Percentiles rank a stretch among this genome's conserved stretches.
phyloP scores from a whole-genome alignment of 176 grass and related monocot genomes.

The Rhipidocladum racemiflorum region DNA sequence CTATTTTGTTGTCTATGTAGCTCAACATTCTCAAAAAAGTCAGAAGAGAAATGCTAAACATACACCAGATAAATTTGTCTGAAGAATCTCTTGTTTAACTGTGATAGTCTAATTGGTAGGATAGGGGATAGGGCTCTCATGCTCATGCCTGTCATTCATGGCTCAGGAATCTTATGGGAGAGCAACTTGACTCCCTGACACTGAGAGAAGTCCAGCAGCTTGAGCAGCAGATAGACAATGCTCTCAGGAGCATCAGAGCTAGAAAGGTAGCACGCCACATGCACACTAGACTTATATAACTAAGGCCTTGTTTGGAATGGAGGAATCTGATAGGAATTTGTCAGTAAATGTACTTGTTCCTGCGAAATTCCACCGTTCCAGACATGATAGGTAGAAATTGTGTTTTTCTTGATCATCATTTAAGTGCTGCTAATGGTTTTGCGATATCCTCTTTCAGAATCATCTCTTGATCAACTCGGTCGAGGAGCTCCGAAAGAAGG shows the following conservation, averaged over 20 bases:
- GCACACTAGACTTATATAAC: neutral
- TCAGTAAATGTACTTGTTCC: neutral
- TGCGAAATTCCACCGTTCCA: neutral
- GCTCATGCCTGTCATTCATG: neutral
- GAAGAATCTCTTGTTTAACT: constrained; percentile 12
- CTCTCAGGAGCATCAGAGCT: constrained; percentile 57
- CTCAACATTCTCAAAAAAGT: neutral
- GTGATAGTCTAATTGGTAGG: neutral
- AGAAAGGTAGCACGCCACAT: constrained; percentile 44
- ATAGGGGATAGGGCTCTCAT: neutral
- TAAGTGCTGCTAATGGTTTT: neutral
- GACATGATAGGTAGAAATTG: neutral
- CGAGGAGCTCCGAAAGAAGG: constrained; percentile 35
- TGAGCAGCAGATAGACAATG: constrained; percentile 52
- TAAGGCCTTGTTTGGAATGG: neutral
- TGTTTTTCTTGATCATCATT: neutral
- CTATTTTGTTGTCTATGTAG: neutral
- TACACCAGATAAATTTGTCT: neutral
- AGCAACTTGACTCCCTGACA: constrained; percentile 56
- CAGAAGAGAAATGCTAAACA: neutral
- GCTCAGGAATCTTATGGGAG: constrained; percentile 66
- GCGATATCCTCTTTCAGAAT: constrained; percentile 24
- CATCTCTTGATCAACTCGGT: constrained; percentile 29
- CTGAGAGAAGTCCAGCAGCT: constrained; percentile 59
- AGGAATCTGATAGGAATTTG: neutral